These are phyloP conservation scores for Hypoxylon sp. DNA, from an alignment of 2,329 filamentous ascomycete genomes.

Conservation along the genomic window DNA sequence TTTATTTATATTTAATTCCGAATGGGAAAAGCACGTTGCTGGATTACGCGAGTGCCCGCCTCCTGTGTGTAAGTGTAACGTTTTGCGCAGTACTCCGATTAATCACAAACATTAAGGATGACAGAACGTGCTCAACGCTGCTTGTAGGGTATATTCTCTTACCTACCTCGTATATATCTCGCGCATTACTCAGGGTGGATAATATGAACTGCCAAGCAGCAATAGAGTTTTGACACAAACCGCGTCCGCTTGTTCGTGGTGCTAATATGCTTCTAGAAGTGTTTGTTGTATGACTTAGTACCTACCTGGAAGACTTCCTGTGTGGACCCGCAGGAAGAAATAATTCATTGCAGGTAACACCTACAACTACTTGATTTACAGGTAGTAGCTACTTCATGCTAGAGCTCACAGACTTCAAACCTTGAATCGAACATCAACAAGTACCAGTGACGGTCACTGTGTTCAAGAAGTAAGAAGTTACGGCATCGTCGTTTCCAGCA, in stretches of 20 bases:
- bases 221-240: neutral
- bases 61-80: neutral
- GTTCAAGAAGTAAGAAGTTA: neutral
- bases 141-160: neutral
- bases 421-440: neutral
- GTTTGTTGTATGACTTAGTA: neutral
- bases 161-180: neutral
- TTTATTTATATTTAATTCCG: conserved; percentile 12
- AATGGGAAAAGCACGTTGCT: conserved; percentile 21
- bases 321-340: neutral
- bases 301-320: neutral
- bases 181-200: neutral
- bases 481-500: neutral
- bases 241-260: conserved; percentile 2
- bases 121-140: neutral
- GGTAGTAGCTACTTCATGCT: too few relatives aligned
- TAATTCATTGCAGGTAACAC: neutral
- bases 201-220: neutral
- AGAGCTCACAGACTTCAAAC: neutral
- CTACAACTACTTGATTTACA: neutral
- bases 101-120: neutral
- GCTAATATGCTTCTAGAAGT: neutral
- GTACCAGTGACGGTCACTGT: neutral
- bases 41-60: conserved; percentile 19
- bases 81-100: neutral